Evolutionary conservation across 129 eudicot genomes (phyloP).

Genomic region (Daucus carota): DH1_v3.0 NC_030383.2:1350501-1351000

Average conservation of each 20-base stretch:
- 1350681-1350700: neutral
- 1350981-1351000: conserved; percentile 58
- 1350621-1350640: too few relatives aligned
- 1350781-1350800: conserved; percentile 9
- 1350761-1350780: conserved; percentile 1
- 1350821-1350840: conserved; percentile 1
- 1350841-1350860: conserved; percentile 9
- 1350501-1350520: neutral
- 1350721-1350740: neutral
- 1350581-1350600: neutral
- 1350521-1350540: neutral
- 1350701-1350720: neutral
- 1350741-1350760: conserved; percentile 3
- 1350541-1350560: neutral
- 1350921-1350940: neutral
- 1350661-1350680: neutral
- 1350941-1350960: conserved; percentile 48
- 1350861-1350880: neutral
- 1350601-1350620: neutral
- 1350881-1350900: too few relatives aligned
- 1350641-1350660: neutral
- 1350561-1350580: neutral
- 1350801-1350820: conserved; percentile 8
- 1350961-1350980: conserved; percentile 64
- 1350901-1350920: neutral